Evolutionary conservation across 2,329 filamentous ascomycete species (phyloP), one percentile per base, ranked within the genome.

Genomic region (Botrytis galanthina): DNA sequence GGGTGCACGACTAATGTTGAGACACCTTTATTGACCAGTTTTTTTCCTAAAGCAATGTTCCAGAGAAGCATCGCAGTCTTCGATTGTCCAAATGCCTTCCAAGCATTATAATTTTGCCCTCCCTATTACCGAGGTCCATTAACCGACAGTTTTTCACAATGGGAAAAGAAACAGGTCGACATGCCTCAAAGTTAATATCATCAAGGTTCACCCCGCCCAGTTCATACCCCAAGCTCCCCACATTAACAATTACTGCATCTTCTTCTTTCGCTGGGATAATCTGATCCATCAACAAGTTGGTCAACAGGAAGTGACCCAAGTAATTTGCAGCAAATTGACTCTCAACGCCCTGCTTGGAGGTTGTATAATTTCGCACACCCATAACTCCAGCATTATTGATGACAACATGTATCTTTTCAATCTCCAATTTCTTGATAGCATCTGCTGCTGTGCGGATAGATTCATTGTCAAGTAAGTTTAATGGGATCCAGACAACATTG

Each of bases 381-480:
- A 85, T 85, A 66, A 85, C 80, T 0, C 78, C 80, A 0, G 84
- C 84, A 72, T 83, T 84, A 73, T 85, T 85, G 22, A 85, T 81
- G 10, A 85, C 72, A 8, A 84, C 79, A 54, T 85, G 82, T 26
- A 85, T 80, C 9, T 75, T 74, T 12, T 39, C 59, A 75, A 78
- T 59, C 0, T 83, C 79, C 78, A 81, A 81, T 0, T 8, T 37
- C 26, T 61, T 44, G 44, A 73, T 62, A 6, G 29, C 29, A 32
- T 57, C 46, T 26, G 54, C 66, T 14, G 71, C 71, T 5, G 29
- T 18, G 2, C 66, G 71, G 22, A 70, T 26, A 29, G 44, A 67
- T 26, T 6, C 32, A 29, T 54, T 67, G 12, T 51, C 63, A 12
- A 67, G 46, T 16, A 67, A n/a, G 3, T 51, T 29, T 26, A 67